Base-by-base conservation (phyloP, 2,329 filamentous ascomycete genomes). In the Claviceps purpurea region DNA sequence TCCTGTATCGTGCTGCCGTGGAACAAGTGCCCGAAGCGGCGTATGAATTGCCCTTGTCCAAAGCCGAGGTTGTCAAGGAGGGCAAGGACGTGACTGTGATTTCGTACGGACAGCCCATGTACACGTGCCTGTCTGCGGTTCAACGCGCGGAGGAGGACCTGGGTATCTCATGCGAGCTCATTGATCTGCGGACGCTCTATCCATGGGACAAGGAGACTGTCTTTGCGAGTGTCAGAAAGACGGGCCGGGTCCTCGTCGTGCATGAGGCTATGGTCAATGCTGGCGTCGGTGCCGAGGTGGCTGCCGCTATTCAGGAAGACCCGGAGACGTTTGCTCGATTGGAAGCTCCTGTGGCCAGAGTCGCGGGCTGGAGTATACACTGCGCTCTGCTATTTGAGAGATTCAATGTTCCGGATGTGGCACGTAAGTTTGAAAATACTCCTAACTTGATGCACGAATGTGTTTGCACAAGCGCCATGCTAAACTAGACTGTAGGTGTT, bases 251-350 rank as follows among this genome's bases (percentile, higher is more conserved):
- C 41, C 78, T 96, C 51, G 84, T 96, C 1, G 90, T 96, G 6
- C 90, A 96, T 64, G 90, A 96, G 69, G 84, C 88, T 53, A 94
- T 93, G 85, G 77, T 90, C 57, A 95, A 95, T 61, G 86, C 86
- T 6, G 90, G 90, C 14, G 79, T 95, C 16, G 90, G 90, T 2
- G 89, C 90, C 5, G 89, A 95, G 64, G 84, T 96, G 1, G 88
- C 90, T 1, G 88, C 89, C 0, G 86, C 86, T 1, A 87, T 96
- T 50, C 89, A 95, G 65, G 88, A 93, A 59, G 82, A 85, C 52
- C 64, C 70, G 0, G 73, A 77, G 30, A 91, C 89, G 0, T 96
- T 96, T 64, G 65, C 93, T 56, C 76, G 84, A 3, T 70, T 96
- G 30, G 89, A 95, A 62, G 89, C 90, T 5, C 90, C 90, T 0